Evolutionary conservation across 441 rosid species (phyloP), one percentile per base, ranked within the genome.

Genomic region (Pelargonium cotyledonis): DNA sequence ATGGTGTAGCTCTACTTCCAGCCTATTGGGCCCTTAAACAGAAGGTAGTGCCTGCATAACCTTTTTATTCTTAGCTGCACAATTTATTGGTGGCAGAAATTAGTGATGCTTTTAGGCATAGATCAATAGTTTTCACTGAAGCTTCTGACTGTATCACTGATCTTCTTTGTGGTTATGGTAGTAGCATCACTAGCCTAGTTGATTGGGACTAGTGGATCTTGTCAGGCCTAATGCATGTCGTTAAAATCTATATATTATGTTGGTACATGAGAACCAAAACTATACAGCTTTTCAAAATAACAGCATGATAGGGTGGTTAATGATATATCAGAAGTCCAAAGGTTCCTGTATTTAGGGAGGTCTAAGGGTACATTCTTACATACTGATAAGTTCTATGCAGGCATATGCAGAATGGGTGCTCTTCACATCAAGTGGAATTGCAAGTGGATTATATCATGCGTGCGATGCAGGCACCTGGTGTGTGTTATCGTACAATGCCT

Each of bases 391-490:
- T 40, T 72, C 60, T 58, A 3, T 78, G 77, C 86, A 94, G 97
- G 99, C 93, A 65, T 91, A 84, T 80, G 78, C 99, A 75, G 99
- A 94, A 80, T 91, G 99, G 99, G 96, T 91, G 65, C 78, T 94
- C 71, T 94, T 86, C 81, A 94, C 99, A 7, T 78, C 84, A 12
- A 94, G 99, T 70, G 96, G 96, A 72, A 86, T 91, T 79, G 86
- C 96, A 26, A 94, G 99, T 73, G 99, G 92, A 70, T 75, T 94
- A 68, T 94, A 94, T 77, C 99, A 94, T 79, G 97, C 99, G 41
- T 94, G 99, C 65, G 99, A 91, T 73, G 95, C 89, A 31, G 97
- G 97, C 77, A 88, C 92, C 29, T 88, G 96, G 97, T 91, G 99
- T 74, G 90, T 68, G 61, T 77, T 91, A 79, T 87, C 84, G 68